Percentiles rank a stretch among this genome's conserved stretches.
phyloP scores from a whole-genome alignment of 352 stramenopile species.

The Phytophthora pistaciae region DNA sequence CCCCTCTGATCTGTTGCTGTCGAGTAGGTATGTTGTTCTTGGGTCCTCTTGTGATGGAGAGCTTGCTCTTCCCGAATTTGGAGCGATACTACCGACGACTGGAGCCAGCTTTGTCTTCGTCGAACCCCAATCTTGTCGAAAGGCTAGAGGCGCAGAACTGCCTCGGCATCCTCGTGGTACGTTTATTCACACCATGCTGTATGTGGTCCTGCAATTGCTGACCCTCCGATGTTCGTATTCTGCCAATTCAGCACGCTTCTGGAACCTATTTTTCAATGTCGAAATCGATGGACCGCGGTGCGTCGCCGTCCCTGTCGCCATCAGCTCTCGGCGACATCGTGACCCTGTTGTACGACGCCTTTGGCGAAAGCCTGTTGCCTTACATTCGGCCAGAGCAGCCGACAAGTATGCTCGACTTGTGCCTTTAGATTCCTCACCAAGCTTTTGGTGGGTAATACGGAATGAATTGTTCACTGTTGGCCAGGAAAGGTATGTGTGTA shows the following conservation, averaged over 20 bases:
- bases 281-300: slow-evolving; percentile 39
- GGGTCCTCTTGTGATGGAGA: slow-evolving; percentile 93
- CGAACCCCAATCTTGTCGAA: slow-evolving; percentile 82
- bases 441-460: slow-evolving; percentile 2
- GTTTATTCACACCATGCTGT: slow-evolving; percentile 3
- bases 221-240: slow-evolving; percentile 3
- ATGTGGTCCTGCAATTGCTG: background rate
- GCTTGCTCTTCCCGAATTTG: slow-evolving; percentile 92
- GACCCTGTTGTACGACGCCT: slow-evolving; percentile 76
- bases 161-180: slow-evolving; percentile 87
- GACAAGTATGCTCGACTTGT: slow-evolving; percentile 57
- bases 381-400: slow-evolving; percentile 71
- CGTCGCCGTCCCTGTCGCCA: slow-evolving; percentile 39
- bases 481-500: background rate
- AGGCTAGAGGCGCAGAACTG: slow-evolving; percentile 88
- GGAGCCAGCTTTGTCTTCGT: slow-evolving; percentile 78
- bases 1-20: background rate
- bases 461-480: slow-evolving; percentile 24
- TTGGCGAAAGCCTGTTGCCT: slow-evolving; percentile 80
- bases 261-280: slow-evolving; percentile 84
- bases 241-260: slow-evolving; percentile 66
- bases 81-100: slow-evolving; percentile 88
- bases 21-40: slow-evolving; percentile 86
- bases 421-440: slow-evolving; percentile 36
- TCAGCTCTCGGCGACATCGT: slow-evolving; percentile 61